Evolutionary conservation across 108 stramenopile species (phyloP).

Genomic region (Cylindrotheca closterium): DNA sequence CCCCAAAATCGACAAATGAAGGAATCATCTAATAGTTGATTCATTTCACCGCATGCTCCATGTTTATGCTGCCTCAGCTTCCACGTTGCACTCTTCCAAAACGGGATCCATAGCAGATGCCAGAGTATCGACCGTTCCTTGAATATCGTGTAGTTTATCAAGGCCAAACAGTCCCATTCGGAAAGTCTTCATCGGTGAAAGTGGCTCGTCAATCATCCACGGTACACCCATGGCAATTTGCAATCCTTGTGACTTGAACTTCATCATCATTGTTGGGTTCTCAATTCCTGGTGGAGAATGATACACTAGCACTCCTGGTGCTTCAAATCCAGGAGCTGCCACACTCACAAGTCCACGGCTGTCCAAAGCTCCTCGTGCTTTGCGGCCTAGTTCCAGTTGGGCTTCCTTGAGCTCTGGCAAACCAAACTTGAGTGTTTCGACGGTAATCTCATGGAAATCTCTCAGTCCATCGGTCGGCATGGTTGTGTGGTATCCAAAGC

Average conservation of each 20-base stretch:
- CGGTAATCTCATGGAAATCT: constrained; percentile 87
- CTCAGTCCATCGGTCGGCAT: constrained; percentile 91
- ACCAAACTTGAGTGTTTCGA: constrained; percentile 84
- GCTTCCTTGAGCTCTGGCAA: constrained; percentile 76
- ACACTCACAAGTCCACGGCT: constrained; percentile 74
- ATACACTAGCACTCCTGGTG: constrained; percentile 90
- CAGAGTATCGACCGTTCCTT: constrained; percentile 68
- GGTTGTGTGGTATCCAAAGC: constrained; percentile 92
- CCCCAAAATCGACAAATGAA: too few relatives aligned
- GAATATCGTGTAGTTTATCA: constrained; percentile 87
- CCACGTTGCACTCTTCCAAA: constrained; percentile 38
- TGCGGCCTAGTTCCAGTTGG: constrained; percentile 67
- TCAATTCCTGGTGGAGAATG: constrained; percentile 75
- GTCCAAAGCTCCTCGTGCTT: constrained; percentile 67
- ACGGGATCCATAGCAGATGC: constrained; percentile 75
- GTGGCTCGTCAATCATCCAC: constrained; percentile 89
- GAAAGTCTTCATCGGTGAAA: constrained; percentile 82
- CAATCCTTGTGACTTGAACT: constrained; percentile 81
- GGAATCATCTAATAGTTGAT: too few relatives aligned
- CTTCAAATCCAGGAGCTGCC: constrained; percentile 85
- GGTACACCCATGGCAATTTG: constrained; percentile 97
- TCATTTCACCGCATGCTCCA: too few relatives aligned
- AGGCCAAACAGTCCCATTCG: constrained; percentile 91
- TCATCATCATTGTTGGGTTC: constrained; percentile 86
- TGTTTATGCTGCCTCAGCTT: neutral